These are phyloP conservation scores for Zalaria sp. DNA, from an alignment of 2,329 filamentous ascomycete genomes.

Conservation along the genomic window DNA sequence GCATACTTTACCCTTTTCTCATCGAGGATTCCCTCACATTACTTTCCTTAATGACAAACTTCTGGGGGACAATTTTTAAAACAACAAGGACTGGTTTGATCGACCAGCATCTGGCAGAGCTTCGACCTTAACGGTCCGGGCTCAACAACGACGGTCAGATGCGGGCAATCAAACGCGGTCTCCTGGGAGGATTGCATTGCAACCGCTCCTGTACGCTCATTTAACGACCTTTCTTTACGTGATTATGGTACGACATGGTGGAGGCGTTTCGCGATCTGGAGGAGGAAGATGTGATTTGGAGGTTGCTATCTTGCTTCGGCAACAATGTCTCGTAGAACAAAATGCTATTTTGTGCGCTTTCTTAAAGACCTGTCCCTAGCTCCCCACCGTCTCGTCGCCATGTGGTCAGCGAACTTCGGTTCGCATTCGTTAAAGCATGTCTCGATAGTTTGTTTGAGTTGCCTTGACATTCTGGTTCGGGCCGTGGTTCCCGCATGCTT, in stretches of 20 bases:
- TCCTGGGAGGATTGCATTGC: background rate
- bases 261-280: background rate
- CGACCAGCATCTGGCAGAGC: background rate
- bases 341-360: no score
- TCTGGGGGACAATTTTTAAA: background rate
- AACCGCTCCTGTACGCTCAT: background rate
- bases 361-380: no score
- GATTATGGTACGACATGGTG: no score
- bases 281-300: background rate
- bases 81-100: background rate
- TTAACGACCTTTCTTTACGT: background rate
- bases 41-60: constrained; percentile 1
- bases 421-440: no score
- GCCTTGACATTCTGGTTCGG: no score
- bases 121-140: background rate
- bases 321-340: background rate
- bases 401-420: no score
- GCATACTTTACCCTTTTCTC: constrained; percentile 1
- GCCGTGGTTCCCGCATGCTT: no score
- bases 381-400: no score
- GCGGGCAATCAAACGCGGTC: background rate
- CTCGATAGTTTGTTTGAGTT: no score
- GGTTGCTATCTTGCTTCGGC: background rate
- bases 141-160: background rate
- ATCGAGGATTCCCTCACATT: background rate